phyloP scores from a whole-genome alignment of 148 eudicot genomes.

The Cornus controversa region DNA sequence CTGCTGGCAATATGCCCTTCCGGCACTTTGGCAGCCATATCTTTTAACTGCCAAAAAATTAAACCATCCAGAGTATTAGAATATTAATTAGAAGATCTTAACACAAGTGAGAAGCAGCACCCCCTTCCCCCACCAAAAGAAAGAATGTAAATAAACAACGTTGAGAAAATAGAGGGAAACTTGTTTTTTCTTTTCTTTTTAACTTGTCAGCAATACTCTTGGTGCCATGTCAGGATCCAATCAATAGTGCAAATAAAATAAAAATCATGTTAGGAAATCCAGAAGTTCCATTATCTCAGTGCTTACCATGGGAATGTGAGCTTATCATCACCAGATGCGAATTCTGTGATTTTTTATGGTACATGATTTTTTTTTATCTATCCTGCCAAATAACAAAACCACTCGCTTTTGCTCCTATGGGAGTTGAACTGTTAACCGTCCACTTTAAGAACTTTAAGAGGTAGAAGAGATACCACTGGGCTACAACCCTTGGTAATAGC shows the following conservation, averaged over 20 bases:
- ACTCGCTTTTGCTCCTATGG: too few species aligned
- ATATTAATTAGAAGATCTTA: not conserved
- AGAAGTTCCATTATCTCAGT: not conserved
- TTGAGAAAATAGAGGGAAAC: not conserved
- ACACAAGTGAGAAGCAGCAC: not conserved
- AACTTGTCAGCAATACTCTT: not conserved
- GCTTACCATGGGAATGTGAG: not conserved
- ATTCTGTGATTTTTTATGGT: not conserved
- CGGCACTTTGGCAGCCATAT: constrained; percentile 51
- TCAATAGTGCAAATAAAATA: not conserved
- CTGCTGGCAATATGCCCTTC: constrained; percentile 35
- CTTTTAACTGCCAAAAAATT: constrained; percentile 62
- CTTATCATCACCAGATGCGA: not conserved
- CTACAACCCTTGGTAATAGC: not conserved
- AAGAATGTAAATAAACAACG: not conserved
- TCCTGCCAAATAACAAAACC: too few species aligned
- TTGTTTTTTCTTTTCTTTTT: not conserved
- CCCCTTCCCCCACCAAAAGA: not conserved
- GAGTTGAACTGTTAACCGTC: too few species aligned
- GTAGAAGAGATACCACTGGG: too few species aligned
- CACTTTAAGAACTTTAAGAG: too few species aligned
- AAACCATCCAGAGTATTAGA: constrained; percentile 13
- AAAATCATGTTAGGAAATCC: not conserved
- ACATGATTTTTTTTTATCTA: too few species aligned
- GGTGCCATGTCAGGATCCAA: not conserved